phyloP scores from a whole-genome alignment of 2,329 filamentous ascomycete genomes.

The Aureobasidium sp. region DNA sequence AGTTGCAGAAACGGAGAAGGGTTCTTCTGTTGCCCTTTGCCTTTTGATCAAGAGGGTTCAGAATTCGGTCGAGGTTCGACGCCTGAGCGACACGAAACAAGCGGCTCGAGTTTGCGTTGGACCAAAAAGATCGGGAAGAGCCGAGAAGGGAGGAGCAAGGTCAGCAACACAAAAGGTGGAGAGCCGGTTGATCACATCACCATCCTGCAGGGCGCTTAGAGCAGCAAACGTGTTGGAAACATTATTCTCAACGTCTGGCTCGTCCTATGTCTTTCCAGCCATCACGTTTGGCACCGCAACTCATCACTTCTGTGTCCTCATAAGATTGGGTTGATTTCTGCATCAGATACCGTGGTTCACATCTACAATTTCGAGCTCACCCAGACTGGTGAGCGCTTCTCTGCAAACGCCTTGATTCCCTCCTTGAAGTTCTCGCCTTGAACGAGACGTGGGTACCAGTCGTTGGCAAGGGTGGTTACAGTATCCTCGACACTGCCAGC shows the following conservation, averaged over 20 bases:
- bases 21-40: background rate
- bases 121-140: background rate
- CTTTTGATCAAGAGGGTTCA: background rate
- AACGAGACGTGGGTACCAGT: slow-evolving; percentile 34
- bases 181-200: slow-evolving; percentile 3
- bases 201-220: background rate
- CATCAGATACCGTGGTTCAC: too few species aligned
- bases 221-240: background rate
- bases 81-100: background rate
- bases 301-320: too few species aligned
- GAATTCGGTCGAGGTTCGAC: background rate
- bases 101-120: background rate
- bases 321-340: too few species aligned
- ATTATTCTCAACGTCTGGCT: background rate
- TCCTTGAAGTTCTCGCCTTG: slow-evolving; percentile 41
- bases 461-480: slow-evolving; percentile 30
- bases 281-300: too few species aligned
- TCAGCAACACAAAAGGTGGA: slow-evolving; percentile 1
- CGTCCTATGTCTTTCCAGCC: too few species aligned
- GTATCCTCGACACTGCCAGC: slow-evolving; percentile 16
- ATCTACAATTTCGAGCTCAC: slow-evolving; percentile 40
- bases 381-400: slow-evolving; percentile 43
- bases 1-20: background rate
- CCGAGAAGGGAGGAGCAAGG: background rate
- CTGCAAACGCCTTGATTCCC: slow-evolving; percentile 43